These are phyloP conservation scores for Suhomyces vadensis DNA, from an alignment of 805 yeast genomes.

Conservation along the genomic window DNA sequence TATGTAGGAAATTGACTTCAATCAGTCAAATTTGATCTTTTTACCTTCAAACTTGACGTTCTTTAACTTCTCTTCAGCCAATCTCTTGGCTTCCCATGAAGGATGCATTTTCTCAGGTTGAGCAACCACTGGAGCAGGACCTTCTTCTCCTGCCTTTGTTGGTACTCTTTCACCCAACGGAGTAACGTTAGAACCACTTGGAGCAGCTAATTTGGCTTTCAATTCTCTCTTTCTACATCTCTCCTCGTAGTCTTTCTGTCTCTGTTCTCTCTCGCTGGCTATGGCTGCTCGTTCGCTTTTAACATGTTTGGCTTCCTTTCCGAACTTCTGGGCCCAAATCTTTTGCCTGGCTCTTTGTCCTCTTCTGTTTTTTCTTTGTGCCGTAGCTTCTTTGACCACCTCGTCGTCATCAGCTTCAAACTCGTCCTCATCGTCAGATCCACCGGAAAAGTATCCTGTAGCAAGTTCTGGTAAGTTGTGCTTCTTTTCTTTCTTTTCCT, in stretches of 20 bases:
- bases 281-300: conserved; percentile 59
- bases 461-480: conserved; percentile 65
- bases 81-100: conserved; percentile 94
- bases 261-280: conserved; percentile 55
- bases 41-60: conserved; percentile 78
- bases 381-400: conserved; percentile 52
- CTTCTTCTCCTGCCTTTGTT: not conserved
- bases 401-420: conserved; percentile 46
- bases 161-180: conserved; percentile 38
- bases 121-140: conserved; percentile 6
- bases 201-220: conserved; percentile 43
- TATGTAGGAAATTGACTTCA: too few relatives aligned
- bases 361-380: conserved; percentile 79
- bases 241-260: conserved; percentile 68
- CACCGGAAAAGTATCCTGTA: conserved; percentile 84
- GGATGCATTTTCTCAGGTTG: conserved; percentile 62
- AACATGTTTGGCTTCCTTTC: conserved; percentile 80
- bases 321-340: conserved; percentile 93
- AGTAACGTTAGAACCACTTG: conserved; percentile 40
- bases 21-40: conserved; percentile 69
- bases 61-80: conserved; percentile 64
- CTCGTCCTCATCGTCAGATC: conserved; percentile 61
- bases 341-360: conserved; percentile 97
- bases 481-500: conserved; percentile 28
- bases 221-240: conserved; percentile 67